phyloP scores from a whole-genome alignment of 176 grass and related monocot species.

The Avena eriantha region DNA sequence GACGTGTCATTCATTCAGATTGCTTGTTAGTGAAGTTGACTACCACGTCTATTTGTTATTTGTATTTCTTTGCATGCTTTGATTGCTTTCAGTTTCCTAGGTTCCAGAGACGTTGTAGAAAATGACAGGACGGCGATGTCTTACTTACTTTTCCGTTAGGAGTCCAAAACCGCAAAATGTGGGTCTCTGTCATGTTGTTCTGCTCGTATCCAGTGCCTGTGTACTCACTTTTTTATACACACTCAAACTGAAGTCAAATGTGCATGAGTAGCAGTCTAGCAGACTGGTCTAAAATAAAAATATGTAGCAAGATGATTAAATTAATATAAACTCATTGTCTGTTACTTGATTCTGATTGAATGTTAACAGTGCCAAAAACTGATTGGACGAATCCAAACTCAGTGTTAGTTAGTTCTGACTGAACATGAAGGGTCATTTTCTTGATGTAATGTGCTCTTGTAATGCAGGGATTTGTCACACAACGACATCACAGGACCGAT shows the following conservation, averaged over 20 bases:
- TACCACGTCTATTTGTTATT: constrained; percentile 40
- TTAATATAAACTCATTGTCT: not conserved
- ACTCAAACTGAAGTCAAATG: constrained; percentile 45
- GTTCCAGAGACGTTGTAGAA: constrained; percentile 55
- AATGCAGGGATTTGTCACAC: constrained; percentile 81
- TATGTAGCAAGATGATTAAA: not conserved
- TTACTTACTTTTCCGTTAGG: constrained; percentile 50
- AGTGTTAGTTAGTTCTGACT: not conserved
- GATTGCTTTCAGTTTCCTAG: constrained; percentile 53
- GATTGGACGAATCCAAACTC: not conserved
- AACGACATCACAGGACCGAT: constrained; percentile 71
- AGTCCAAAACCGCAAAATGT: constrained; percentile 47
- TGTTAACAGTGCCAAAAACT: not conserved
- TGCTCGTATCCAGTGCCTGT: constrained; percentile 24
- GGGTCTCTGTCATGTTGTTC: constrained; percentile 42
- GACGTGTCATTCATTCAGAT: constrained; percentile 29
- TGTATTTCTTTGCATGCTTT: constrained; percentile 35
- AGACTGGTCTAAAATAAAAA: not conserved
- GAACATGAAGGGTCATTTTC: not conserved
- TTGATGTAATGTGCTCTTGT: constrained; percentile 27
- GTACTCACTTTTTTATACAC: constrained; percentile 7
- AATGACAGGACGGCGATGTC: constrained; percentile 52
- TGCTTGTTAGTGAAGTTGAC: constrained; percentile 51
- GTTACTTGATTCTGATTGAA: not conserved
- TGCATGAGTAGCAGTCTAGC: constrained; percentile 1